Base-by-base conservation (phyloP, 345 rosid species). In the Euphorbia tirucalli region DNA sequence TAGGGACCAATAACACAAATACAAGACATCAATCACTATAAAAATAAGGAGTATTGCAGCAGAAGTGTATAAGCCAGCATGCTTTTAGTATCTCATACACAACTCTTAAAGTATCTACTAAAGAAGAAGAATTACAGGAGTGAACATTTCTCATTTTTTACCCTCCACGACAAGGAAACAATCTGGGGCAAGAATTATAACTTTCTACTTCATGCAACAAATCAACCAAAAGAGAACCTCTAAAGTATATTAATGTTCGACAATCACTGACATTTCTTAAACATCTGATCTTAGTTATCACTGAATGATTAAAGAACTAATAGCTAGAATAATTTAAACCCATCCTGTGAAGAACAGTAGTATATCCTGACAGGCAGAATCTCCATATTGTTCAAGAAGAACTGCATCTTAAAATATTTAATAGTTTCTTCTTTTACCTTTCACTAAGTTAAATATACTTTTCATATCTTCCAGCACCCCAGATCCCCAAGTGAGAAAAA, bases 211-310 rank as follows among this genome's bases (percentile, higher is more conserved):
- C 16, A 41, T 31, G 64, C 41, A 60, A 35, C 22, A 60, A n/a
- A 60, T 18, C 65, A 60, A 60, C 65, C 7, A 60, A 16, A 11
- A 15, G 65, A 30, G 14, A 58, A 58, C 62, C 7, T 3, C n/a
- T n/a, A n/a, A n/a, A n/a, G n/a, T n/a, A n/a, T n/a, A n/a, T n/a
- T n/a, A n/a, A n/a, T n/a, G n/a, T n/a, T n/a, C n/a, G n/a, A n/a
- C n/a, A n/a, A n/a, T n/a, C n/a, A n/a, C n/a, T n/a, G n/a, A n/a
- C n/a, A n/a, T n/a, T n/a, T n/a, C n/a, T n/a, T n/a, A n/a, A n/a
- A n/a, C 62, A 58, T 58, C 1, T 58, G 62, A 58, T 25, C 16
- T 25, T 58, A 58, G 62, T 13, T 52, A 52, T 52, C 57, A 52
- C 3, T 14, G 39, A 2, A 27, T 30, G 18, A 25, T 24, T 32